phyloP scores from a whole-genome alignment of 2,329 filamentous ascomycete genomes.

The Aspergillus ruber region DNA sequence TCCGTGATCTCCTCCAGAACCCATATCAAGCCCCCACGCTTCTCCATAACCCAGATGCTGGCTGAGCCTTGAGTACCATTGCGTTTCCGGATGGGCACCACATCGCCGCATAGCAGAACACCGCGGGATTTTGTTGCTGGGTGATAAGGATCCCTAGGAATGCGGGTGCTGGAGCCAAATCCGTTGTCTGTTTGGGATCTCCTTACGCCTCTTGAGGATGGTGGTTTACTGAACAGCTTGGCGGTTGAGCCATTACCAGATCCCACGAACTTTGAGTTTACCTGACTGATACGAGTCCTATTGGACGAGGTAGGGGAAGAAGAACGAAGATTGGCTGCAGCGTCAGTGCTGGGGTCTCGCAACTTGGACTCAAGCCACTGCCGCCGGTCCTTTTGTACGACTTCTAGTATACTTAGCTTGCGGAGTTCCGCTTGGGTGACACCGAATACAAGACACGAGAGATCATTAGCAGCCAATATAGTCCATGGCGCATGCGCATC shows the following conservation, averaged over 20 bases:
- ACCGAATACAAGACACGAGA: slow-evolving; percentile 97
- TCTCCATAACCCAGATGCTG: slow-evolving; percentile 98
- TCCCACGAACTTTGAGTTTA: slow-evolving; percentile 42
- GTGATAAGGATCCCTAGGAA: slow-evolving; percentile 57
- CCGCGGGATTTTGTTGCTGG: slow-evolving; percentile 72
- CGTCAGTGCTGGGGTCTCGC: slow-evolving; percentile 54
- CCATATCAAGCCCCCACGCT: slow-evolving; percentile 89
- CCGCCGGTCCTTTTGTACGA: slow-evolving; percentile 82
- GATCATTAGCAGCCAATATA: slow-evolving; percentile 89
- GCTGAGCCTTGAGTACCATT: slow-evolving; percentile 88
- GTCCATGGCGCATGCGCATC: slow-evolving; percentile 87
- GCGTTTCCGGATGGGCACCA: slow-evolving; percentile 95
- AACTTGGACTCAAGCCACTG: slow-evolving; percentile 87
- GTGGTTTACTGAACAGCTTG: slow-evolving; percentile 75
- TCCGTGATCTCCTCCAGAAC: slow-evolving; percentile 96
- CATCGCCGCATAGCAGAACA: slow-evolving; percentile 88
- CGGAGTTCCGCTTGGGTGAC: slow-evolving; percentile 93
- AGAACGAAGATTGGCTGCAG: slow-evolving; percentile 25
- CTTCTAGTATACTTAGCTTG: slow-evolving; percentile 89
- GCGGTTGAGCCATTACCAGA: slow-evolving; percentile 83
- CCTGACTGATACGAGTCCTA: slow-evolving; percentile 30
- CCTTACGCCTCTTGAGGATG: slow-evolving; percentile 47
- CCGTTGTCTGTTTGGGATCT: slow-evolving; percentile 55
- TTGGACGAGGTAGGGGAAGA: slow-evolving; percentile 19
- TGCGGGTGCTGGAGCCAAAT: slow-evolving; percentile 41